Evolutionary conservation across 371 early-diverging fungal species (phyloP).

Genomic region (Lichtheimia corymbifera): DNA sequence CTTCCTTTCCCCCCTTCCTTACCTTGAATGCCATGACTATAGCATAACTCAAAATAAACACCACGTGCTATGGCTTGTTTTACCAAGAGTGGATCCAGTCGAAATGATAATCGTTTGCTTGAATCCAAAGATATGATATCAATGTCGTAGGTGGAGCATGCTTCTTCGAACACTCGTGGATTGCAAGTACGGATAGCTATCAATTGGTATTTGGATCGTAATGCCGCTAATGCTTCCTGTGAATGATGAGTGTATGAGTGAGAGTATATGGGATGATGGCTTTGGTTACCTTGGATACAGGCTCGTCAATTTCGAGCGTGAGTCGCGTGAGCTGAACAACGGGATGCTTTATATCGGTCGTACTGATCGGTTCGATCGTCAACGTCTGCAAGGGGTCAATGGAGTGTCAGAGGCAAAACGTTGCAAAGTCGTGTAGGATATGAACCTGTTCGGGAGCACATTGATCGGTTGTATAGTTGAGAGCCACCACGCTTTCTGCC

Average conservation of each 20-base stretch:
- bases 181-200: slow-evolving; percentile 78
- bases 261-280: neutral
- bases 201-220: slow-evolving; percentile 57
- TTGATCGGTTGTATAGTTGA: slow-evolving; percentile 6
- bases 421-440: neutral
- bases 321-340: slow-evolving; percentile 30
- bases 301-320: slow-evolving; percentile 26
- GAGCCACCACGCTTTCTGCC: slow-evolving; percentile 14
- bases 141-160: slow-evolving; percentile 68
- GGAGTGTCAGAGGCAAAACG: neutral
- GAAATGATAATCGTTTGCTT: slow-evolving; percentile 72
- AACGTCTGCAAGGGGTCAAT: neutral
- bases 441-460: neutral
- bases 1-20: neutral
- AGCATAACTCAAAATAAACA: slow-evolving; percentile 82
- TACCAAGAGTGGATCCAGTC: slow-evolving; percentile 60
- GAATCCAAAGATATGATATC: slow-evolving; percentile 87
- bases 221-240: slow-evolving; percentile 17
- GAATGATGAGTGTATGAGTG: too few species aligned
- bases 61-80: slow-evolving; percentile 60
- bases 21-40: slow-evolving; percentile 76
- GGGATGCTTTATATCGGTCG: slow-evolving; percentile 15
- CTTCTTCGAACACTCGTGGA: slow-evolving; percentile 70
- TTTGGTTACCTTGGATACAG: slow-evolving; percentile 11
- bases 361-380: slow-evolving; percentile 6